phyloP scores from a whole-genome alignment of 805 yeast genomes.

The Metschnikowia chrysomelidarum region DNA sequence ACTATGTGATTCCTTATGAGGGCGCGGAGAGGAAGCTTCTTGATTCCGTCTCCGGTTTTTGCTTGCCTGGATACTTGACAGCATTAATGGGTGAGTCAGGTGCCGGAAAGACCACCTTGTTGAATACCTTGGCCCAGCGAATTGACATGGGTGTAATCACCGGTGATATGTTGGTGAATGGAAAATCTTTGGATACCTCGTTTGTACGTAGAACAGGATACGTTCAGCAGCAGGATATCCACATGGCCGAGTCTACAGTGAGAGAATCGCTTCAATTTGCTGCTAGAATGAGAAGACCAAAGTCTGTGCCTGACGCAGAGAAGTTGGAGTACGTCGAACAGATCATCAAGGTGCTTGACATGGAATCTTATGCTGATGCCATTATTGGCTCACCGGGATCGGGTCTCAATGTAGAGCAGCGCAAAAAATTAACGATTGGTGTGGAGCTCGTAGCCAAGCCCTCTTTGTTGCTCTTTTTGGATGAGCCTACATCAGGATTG shows the following conservation, averaged over 20 bases:
- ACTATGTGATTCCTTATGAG: conserved; percentile 53
- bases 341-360: conserved; percentile 48
- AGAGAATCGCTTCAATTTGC: conserved; percentile 53
- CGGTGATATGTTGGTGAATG: conserved; percentile 59
- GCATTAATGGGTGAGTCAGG: conserved; percentile 67
- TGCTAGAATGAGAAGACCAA: conserved; percentile 48
- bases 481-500: conserved; percentile 45
- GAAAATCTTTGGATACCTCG: conserved; percentile 45
- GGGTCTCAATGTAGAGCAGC: conserved; percentile 55
- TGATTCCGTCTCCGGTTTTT: conserved; percentile 31
- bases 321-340: conserved; percentile 52
- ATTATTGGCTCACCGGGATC: conserved; percentile 45
- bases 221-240: conserved; percentile 61
- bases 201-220: conserved; percentile 57
- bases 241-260: conserved; percentile 49
- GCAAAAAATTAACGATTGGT: conserved; percentile 53
- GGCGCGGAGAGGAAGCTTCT: conserved; percentile 37
- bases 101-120: conserved; percentile 58
- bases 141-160: conserved; percentile 55
- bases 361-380: conserved; percentile 54
- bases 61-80: conserved; percentile 53
- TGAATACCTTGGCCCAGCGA: conserved; percentile 53
- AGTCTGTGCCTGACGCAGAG: conserved; percentile 38
- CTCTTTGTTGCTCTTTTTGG: conserved; percentile 46
- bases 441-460: conserved; percentile 58